These are phyloP conservation scores for Nicotiana rustica DNA, from an alignment of 305 asterid genomes.

Conservation along the genomic window DNA sequence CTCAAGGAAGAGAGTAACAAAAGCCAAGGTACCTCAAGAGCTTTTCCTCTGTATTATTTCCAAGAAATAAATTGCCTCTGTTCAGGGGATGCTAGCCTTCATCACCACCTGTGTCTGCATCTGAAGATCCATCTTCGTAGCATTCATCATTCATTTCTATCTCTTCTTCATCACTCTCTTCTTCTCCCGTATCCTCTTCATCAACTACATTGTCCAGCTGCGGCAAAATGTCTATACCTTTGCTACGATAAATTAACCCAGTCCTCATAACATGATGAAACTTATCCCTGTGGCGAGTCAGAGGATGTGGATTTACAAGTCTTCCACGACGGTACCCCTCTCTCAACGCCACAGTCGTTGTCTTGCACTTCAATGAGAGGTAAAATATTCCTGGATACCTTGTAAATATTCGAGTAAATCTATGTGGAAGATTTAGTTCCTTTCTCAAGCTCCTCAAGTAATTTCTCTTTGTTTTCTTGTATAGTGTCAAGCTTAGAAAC, in stretches of 20 bases:
- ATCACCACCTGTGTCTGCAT: conserved; percentile 25
- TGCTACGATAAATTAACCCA: conserved; percentile 71
- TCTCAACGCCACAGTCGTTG: conserved; percentile 82
- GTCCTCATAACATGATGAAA: conserved; percentile 43
- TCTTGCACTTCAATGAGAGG: conserved; percentile 84
- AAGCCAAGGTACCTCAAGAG: background rate
- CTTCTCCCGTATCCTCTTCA: conserved; percentile 43
- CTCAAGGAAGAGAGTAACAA: background rate
- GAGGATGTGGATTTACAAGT: conserved; percentile 34
- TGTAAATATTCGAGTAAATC: conserved; percentile 82
- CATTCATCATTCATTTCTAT: conserved; percentile 45
- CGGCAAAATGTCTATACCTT: conserved; percentile 65
- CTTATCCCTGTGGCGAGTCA: conserved; percentile 36
- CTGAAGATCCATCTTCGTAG: conserved; percentile 48
- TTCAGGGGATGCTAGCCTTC: conserved; percentile 13
- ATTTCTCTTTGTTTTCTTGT: conserved; percentile 91
- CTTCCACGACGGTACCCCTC: conserved; percentile 89
- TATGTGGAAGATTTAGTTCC: conserved; percentile 83
- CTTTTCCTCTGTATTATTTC: background rate
- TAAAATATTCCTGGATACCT: conserved; percentile 64
- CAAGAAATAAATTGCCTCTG: background rate
- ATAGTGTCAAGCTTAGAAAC: conserved; percentile 67
- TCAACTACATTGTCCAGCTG: conserved; percentile 53
- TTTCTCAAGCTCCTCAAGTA: conserved; percentile 86
- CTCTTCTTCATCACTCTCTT: conserved; percentile 57